These are phyloP conservation scores for Arachis hypogaea DNA, from an alignment of 306 rosid species.

Conservation along the genomic window DNA sequence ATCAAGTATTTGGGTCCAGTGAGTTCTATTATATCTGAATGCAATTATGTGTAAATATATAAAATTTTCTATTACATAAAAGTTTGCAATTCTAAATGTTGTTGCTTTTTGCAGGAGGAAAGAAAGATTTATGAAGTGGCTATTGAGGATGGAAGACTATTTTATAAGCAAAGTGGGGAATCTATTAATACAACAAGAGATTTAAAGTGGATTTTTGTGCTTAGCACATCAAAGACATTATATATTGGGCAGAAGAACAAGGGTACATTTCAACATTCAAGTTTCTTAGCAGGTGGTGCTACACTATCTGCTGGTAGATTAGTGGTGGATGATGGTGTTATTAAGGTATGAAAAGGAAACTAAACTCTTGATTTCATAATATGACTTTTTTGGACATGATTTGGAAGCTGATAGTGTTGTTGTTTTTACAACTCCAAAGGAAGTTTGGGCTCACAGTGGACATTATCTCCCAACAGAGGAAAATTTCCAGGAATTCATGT, in stretches of 20 bases:
- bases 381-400: neutral
- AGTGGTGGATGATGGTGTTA: conserved; percentile 65
- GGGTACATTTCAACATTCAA: conserved; percentile 93
- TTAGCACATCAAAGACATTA: conserved; percentile 72
- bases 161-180: conserved; percentile 53
- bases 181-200: conserved; percentile 60
- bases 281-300: conserved; percentile 96
- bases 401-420: conserved; percentile 21
- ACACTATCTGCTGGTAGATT: conserved; percentile 86
- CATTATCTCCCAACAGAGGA: conserved; percentile 87
- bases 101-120: conserved; percentile 56
- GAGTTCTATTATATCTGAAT: conserved; percentile 31
- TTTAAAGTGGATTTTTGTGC: conserved; percentile 88
- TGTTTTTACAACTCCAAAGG: conserved; percentile 44
- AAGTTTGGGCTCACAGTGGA: conserved; percentile 95
- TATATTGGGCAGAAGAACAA: conserved; percentile 73
- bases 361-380: neutral
- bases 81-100: neutral
- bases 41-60: too few relatives aligned
- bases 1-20: conserved; percentile 93
- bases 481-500: conserved; percentile 71
- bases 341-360: conserved; percentile 59
- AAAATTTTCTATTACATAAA: too few relatives aligned
- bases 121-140: conserved; percentile 64
- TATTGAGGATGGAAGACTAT: conserved; percentile 60